A percentile compares a stretch with the other conserved stretches of the same genome.
Evolutionary conservation across 352 stramenopile genomes (phyloP).

Genomic region (Phytophthora fragariaefolia): DNA sequence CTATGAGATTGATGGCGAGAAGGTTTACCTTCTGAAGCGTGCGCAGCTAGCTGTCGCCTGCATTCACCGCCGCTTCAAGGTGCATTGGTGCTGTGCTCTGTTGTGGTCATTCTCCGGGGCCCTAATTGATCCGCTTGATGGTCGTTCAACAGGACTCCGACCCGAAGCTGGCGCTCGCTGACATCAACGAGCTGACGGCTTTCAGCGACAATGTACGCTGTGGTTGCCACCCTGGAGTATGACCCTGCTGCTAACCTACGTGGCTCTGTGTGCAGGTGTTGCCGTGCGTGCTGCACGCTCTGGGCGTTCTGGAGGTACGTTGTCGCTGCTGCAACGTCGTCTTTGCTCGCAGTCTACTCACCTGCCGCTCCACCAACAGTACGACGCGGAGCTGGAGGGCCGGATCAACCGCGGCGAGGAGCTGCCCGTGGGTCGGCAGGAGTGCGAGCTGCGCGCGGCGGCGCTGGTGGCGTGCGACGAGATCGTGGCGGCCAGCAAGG

Average conservation of each 20-base stretch:
- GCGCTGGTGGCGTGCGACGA: conserved; percentile 71
- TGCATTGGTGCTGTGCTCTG: conserved; percentile 18
- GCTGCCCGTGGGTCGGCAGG: conserved; percentile 47
- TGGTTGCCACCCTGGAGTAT: not conserved
- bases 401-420: conserved; percentile 58
- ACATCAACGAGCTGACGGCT: conserved; percentile 70
- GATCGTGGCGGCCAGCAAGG: conserved; percentile 65
- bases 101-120: too few relatives aligned
- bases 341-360: conserved; percentile 1
- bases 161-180: conserved; percentile 55
- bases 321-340: not conserved
- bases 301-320: conserved; percentile 74
- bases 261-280: conserved; percentile 47
- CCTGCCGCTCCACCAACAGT: conserved; percentile 42
- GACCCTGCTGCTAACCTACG: conserved; percentile 7
- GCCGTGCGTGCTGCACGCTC: conserved; percentile 72
- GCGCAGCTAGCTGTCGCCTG: conserved; percentile 61
- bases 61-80: conserved; percentile 75
- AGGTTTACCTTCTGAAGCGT: conserved; percentile 75
- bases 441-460: conserved; percentile 74
- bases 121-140: too few relatives aligned
- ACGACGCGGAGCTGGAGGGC: conserved; percentile 54
- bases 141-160: conserved; percentile 48
- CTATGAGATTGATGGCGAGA: conserved; percentile 50
- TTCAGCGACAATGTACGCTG: conserved; percentile 70